Conservation (phyloP, 2,329 filamentous ascomycete species). For the Ambrosiella beaveri region DNA sequence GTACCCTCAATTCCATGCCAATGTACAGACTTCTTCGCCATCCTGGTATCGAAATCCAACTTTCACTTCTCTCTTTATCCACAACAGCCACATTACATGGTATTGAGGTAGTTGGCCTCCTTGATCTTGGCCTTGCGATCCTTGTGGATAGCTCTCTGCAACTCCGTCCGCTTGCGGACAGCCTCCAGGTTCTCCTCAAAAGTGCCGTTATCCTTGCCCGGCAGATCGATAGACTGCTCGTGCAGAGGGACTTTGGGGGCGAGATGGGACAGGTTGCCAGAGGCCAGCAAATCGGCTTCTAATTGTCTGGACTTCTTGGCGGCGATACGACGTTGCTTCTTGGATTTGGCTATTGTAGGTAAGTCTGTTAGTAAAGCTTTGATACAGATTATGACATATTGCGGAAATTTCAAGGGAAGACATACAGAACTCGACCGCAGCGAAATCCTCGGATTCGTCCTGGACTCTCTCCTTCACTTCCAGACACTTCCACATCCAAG, state of each 20-base stretch:
- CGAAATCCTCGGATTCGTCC: constrained; percentile 32
- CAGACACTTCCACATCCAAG: constrained; percentile 63
- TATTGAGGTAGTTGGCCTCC: constrained; percentile 72
- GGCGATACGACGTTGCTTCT: constrained; percentile 59
- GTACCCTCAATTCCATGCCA: not conserved
- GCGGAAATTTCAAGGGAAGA: constrained; percentile 15
- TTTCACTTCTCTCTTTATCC: not conserved
- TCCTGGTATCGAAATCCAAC: not conserved
- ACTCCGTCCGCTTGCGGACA: constrained; percentile 36
- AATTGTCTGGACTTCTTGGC: constrained; percentile 42
- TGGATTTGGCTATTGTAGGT: constrained; percentile 51
- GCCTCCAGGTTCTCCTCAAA: constrained; percentile 30
- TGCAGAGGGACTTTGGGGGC: constrained; percentile 56
- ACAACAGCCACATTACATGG: constrained; percentile 37
- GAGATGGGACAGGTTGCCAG: constrained; percentile 48
- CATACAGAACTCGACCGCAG: constrained; percentile 67
- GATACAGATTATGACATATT: not conserved
- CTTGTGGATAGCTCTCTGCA: constrained; percentile 55
- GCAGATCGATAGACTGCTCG: constrained; percentile 62
- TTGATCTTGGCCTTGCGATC: constrained; percentile 64
- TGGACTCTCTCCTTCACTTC: constrained; percentile 39
- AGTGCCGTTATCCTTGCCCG: constrained; percentile 28
- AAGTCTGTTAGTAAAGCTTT: not conserved
- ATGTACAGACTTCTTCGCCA: not conserved
- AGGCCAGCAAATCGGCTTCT: constrained; percentile 43